These are phyloP conservation scores for Pichia pseudocactophila DNA, from an alignment of 805 yeast species.

Conservation along the genomic window DNA sequence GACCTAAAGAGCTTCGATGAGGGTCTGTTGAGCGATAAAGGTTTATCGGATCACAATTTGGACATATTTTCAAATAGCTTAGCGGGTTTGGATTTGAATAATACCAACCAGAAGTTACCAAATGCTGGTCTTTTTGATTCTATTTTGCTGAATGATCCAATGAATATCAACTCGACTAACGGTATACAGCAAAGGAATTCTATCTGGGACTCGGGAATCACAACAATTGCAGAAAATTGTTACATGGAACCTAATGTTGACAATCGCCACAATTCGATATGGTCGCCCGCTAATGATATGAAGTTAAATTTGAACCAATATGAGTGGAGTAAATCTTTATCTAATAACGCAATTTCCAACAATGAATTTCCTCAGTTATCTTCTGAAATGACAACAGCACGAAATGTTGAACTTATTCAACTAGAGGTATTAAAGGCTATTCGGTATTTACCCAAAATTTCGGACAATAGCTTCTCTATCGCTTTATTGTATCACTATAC, in stretches of 20 bases:
- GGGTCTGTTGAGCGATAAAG: no score
- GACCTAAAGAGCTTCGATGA: no score
- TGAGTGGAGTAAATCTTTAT: background rate
- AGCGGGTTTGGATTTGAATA: no score
- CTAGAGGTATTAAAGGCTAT: slow-evolving; percentile 35
- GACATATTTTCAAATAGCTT: no score
- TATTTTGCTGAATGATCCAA: no score
- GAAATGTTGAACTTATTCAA: slow-evolving; percentile 32
- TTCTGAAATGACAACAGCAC: slow-evolving; percentile 3
- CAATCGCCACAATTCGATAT: slow-evolving; percentile 15
- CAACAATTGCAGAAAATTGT: no score
- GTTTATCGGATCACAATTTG: no score
- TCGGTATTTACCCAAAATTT: slow-evolving; percentile 23
- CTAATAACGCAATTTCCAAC: background rate
- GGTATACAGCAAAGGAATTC: background rate
- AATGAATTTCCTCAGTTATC: background rate
- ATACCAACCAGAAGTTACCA: no score
- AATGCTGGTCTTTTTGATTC: no score
- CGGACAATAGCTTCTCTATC: slow-evolving; percentile 15
- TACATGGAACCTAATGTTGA: slow-evolving; percentile 4
- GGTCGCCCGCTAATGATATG: slow-evolving; percentile 13
- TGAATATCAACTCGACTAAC: no score
- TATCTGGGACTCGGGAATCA: background rate
- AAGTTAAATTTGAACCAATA: background rate
- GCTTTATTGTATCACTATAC: slow-evolving; percentile 22